Evolutionary conservation across 1,284 basidiomycete genomes (phyloP).

Genomic region (Pyrrhoderma noxium): DNA sequence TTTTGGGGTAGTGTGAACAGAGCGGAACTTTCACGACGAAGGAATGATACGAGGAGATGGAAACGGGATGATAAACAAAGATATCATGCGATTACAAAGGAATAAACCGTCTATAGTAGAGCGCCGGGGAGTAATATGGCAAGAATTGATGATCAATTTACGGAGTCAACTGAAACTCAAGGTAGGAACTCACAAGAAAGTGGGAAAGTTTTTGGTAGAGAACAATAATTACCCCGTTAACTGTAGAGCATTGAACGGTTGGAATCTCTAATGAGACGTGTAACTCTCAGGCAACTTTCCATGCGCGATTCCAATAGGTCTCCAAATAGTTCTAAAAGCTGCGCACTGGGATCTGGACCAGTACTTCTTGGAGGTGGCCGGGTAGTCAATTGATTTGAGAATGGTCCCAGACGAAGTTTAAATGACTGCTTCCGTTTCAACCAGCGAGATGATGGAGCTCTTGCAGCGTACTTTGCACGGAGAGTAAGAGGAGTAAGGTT

Average conservation of each 20-base stretch:
- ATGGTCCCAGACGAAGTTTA: constrained; percentile 40
- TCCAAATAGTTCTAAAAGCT: constrained; percentile 60
- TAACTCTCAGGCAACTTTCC: constrained; percentile 63
- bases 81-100: no score
- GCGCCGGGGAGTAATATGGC: no score
- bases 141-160: no score
- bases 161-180: no score
- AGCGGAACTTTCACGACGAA: no score
- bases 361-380: constrained; percentile 17
- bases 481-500: constrained; percentile 12
- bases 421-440: constrained; percentile 40
- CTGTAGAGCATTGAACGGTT: constrained; percentile 25
- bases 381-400: constrained; percentile 27
- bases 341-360: constrained; percentile 36
- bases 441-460: constrained; percentile 31
- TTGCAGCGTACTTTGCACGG: constrained; percentile 19
- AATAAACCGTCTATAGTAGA: no score
- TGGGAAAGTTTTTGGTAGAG: no score
- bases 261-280: constrained; percentile 49
- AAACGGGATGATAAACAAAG: no score
- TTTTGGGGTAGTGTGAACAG: no score
- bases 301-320: constrained; percentile 64
- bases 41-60: no score
- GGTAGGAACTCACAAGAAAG: no score
- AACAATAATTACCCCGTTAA: no score